Base-by-base conservation (phyloP, 352 stramenopile genomes). In the Peronospora destructor region DNA sequence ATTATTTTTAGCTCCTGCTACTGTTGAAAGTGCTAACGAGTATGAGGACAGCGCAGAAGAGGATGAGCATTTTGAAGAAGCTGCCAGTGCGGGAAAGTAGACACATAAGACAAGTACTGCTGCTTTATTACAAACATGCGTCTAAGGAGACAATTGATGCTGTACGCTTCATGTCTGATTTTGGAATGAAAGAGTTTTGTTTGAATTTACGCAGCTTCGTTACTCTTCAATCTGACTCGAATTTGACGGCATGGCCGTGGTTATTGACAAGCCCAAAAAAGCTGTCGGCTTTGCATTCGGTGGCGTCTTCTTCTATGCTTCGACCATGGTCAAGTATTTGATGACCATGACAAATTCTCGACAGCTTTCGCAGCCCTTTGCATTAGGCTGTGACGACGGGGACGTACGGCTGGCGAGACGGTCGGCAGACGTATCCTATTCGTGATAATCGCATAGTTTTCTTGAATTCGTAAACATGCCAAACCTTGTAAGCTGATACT, bases 1-100 rank as follows among this genome's bases (percentile, higher is more conserved):
- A 21, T 66, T 62, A 39, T 59, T 63, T 35, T 25, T 69, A 40
- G 25, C 50, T 52, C 51, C 47, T 56, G 28, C 36, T 29, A 53
- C 33, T 30, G 37, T 50, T 10, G 60, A 26, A 57, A 39, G 2
- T 49, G 38, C 25, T 36, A 51, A 30, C 11, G 55, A 52, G 26
- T 11, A 30, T 3, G 46, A 56, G n/a, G 40, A 48, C 49, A 53
- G 17, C 36, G 49, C 57, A 44, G 55, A 64, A 45, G 45, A 45
- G 32, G 19, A 55, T 33, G 55, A 68, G 38, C 49, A 57, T 2
- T 45, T 50, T 26, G 48, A 67, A 3, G 45, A 66, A 36, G 47
- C 57, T 52, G 61, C 51, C 5, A 62, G 51, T 47, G 46, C 19
- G 2, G 61, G 43, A 19, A 69, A 62, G 29, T 69, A 62, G 29